Conservation (phyloP, 2,329 filamentous ascomycete genomes). For the Diaporthe batatas region DNA sequence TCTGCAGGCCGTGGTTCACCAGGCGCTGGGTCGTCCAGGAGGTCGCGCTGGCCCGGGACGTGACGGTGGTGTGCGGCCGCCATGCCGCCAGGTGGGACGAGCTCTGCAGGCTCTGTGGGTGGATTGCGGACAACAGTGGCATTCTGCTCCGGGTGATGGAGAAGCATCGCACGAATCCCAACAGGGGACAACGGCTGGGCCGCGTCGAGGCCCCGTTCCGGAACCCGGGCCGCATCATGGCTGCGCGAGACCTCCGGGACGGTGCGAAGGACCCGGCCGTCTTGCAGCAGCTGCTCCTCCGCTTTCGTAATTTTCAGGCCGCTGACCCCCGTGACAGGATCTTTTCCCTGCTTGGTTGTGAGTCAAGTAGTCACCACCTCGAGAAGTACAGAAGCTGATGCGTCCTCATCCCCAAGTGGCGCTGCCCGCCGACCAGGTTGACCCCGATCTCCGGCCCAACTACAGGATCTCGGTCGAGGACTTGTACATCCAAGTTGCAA, state of each 20-base stretch:
- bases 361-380: background rate
- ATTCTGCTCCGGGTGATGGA: background rate
- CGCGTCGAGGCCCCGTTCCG: background rate
- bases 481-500: no score
- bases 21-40: no score
- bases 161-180: background rate
- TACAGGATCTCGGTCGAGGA: no score
- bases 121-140: background rate
- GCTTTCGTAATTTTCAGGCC: background rate
- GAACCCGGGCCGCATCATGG: background rate
- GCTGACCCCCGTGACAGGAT: background rate
- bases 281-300: background rate
- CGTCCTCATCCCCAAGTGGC: no score
- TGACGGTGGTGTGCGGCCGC: background rate
- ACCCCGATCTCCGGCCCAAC: no score
- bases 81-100: background rate
- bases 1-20: no score
- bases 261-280: background rate
- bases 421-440: no score
- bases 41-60: no score
- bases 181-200: background rate
- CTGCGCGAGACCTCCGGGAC: background rate
- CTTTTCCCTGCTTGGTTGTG: background rate
- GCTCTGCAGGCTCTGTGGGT: background rate
- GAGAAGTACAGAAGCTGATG: background rate